Evolutionary conservation across 108 stramenopile species (phyloP), one percentile per base, ranked within the genome.

Genomic region (Stephanodiscus triporus): DNA sequence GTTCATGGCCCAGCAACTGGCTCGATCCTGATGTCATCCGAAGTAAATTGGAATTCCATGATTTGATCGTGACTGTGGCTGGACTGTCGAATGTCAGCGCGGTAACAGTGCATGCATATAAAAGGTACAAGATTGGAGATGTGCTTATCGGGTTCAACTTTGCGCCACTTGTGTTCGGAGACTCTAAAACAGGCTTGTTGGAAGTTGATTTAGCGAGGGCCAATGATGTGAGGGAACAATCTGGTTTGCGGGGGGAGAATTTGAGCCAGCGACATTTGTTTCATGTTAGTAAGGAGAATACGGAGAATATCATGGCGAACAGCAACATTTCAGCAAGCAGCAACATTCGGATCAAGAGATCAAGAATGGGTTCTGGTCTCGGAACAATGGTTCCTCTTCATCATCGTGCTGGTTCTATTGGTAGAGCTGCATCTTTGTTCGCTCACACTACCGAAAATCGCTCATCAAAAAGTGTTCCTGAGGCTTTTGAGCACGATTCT

Each of bases 81-180:
- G 80, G 80, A 8, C 50, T 70, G 2, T 76, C 75, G 20, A 81
- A 76, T 71, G 59, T 76, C 29, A 70, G 58, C 49, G 80, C 80
- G 0, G 23, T 42, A 17, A 65, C 80, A 16, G 80, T 76, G 3
- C 70, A 81, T 66, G 80, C 9, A 0, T 76, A 75, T 27, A 80
- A 80, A 54, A 24, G 51, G 19, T 74, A 57, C 55, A 54, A 65
- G 43, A 60, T 66, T 38, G 58, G 64, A 23, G 76, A 77, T 48
- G 76, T 77, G 2, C 49, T 77, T 4, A 77, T 77, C 30, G 76
- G 76, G 45, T 77, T 55, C 70, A 71, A 77, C 40, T 77, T 77
- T 57, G 76, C 76, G 16, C 76, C 76, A 6, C 5, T 77, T 24
- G 69, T 77, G 14, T 77, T 70, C 53, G 69, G 61, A 64, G 51